These are phyloP conservation scores for Pharus latifolius DNA, from an alignment of 176 grass and related monocot genomes.

Conservation along the genomic window DNA sequence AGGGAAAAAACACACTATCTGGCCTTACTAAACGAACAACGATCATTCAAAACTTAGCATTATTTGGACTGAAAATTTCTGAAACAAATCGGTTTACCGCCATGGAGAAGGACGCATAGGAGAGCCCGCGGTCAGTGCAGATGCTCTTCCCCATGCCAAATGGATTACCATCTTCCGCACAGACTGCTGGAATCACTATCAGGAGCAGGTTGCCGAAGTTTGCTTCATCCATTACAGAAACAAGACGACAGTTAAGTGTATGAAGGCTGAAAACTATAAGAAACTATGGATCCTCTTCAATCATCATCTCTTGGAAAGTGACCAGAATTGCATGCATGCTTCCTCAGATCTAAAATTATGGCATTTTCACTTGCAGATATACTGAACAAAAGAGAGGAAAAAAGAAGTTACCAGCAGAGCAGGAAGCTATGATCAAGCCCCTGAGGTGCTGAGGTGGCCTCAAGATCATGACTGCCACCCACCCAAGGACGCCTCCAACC, in stretches of 20 bases:
- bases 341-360: no score
- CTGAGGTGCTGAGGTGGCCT: conserved; percentile 44
- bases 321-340: no score
- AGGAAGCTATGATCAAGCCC: conserved; percentile 39
- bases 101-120: conserved; percentile 80
- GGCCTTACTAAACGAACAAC: background rate
- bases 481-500: conserved; percentile 47
- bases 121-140: conserved; percentile 34
- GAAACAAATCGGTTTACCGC: conserved; percentile 21
- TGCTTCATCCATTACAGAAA: conserved; percentile 9
- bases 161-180: conserved; percentile 47
- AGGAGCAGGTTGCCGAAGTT: conserved; percentile 65
- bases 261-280: background rate
- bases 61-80: background rate
- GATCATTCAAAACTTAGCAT: no score
- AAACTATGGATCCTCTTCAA: no score
- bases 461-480: conserved; percentile 38
- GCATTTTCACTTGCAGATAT: no score
- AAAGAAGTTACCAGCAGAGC: conserved; percentile 35
- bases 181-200: conserved; percentile 55
- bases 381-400: background rate
- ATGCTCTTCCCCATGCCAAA: conserved; percentile 14
- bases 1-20: background rate
- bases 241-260: background rate
- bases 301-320: no score